These are phyloP conservation scores for Artemisia annua DNA, from an alignment of 129 eudicot species.

Conservation along the genomic window DNA sequence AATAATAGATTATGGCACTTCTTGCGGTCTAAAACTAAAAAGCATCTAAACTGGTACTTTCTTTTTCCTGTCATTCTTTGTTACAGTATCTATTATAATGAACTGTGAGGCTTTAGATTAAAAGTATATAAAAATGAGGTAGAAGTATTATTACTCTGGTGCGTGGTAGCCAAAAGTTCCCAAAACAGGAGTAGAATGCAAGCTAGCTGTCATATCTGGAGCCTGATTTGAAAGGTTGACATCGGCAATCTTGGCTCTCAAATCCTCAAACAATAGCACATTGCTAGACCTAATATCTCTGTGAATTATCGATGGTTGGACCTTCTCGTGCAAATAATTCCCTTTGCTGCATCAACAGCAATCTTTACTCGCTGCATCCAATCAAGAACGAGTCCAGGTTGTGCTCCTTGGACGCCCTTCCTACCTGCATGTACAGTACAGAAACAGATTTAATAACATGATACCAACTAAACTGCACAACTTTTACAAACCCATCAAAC, in stretches of 20 bases:
- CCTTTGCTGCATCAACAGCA: constrained; percentile 96
- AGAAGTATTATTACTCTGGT: constrained; percentile 54
- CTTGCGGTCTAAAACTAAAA: background rate
- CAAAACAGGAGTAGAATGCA: constrained; percentile 87
- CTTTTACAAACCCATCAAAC: constrained; percentile 1
- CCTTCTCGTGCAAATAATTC: constrained; percentile 88
- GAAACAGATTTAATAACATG: background rate
- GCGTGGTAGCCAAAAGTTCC: constrained; percentile 47
- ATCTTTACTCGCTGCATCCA: constrained; percentile 93
- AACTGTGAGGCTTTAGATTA: too few species aligned
- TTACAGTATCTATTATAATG: too few species aligned
- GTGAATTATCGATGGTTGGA: too few species aligned
- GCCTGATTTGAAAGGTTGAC: constrained; percentile 90
- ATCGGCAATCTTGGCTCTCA: constrained; percentile 82
- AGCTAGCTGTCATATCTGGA: constrained; percentile 93
- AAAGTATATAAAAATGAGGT: background rate
- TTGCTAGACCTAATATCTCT: constrained; percentile 73
- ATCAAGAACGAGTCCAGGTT: constrained; percentile 94
- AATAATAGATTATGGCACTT: background rate
- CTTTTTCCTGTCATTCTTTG: too few species aligned
- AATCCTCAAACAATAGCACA: constrained; percentile 43
- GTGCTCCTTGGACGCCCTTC: constrained; percentile 97
- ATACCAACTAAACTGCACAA: background rate
- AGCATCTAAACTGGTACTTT: background rate
- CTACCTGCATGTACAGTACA: constrained; percentile 51